Conservation (phyloP, 2,329 filamentous ascomycete genomes). For the Cryphonectria carpinicola region DNA sequence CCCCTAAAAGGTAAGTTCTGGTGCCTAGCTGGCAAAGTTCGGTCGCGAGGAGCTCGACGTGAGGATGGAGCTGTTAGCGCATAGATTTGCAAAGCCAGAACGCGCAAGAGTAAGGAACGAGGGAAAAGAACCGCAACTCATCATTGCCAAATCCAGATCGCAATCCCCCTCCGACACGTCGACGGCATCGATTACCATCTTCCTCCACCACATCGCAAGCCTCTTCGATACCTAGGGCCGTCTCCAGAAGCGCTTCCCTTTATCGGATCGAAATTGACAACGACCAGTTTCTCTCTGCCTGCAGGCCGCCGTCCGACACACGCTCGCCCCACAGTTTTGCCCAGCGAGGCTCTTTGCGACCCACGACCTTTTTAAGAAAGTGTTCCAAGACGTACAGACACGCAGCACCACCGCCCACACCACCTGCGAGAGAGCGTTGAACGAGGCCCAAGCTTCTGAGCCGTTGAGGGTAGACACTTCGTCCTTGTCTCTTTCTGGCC, state of each 20-base stretch:
- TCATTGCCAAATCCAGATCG: not conserved
- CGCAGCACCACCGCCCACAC: slow-evolving; percentile 9
- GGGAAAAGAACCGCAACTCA: not conserved
- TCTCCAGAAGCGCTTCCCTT: not conserved
- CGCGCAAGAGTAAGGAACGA: slow-evolving; percentile 11
- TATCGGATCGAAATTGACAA: slow-evolving; percentile 18
- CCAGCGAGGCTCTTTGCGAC: slow-evolving; percentile 23
- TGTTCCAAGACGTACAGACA: slow-evolving; percentile 13
- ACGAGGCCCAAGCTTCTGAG: slow-evolving; percentile 6
- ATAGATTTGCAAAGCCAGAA: slow-evolving; percentile 14
- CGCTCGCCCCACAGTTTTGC: slow-evolving; percentile 24
- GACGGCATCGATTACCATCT: not conserved
- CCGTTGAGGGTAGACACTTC: slow-evolving; percentile 1
- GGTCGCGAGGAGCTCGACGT: slow-evolving; percentile 18
- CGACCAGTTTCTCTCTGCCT: not conserved
- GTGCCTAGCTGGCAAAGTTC: slow-evolving; percentile 29
- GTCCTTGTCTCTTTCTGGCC: not conserved
- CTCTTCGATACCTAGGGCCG: slow-evolving; percentile 1
- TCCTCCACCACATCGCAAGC: not conserved
- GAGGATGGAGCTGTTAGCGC: slow-evolving; percentile 10
- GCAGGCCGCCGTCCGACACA: slow-evolving; percentile 19
- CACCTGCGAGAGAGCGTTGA: not conserved
- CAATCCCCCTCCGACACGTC: not conserved
- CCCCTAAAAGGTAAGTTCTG: slow-evolving; percentile 11
- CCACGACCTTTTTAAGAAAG: slow-evolving; percentile 25